Evolutionary conservation across 306 rosid species (phyloP).

Genomic region (Lathyrus sativus): DNA sequence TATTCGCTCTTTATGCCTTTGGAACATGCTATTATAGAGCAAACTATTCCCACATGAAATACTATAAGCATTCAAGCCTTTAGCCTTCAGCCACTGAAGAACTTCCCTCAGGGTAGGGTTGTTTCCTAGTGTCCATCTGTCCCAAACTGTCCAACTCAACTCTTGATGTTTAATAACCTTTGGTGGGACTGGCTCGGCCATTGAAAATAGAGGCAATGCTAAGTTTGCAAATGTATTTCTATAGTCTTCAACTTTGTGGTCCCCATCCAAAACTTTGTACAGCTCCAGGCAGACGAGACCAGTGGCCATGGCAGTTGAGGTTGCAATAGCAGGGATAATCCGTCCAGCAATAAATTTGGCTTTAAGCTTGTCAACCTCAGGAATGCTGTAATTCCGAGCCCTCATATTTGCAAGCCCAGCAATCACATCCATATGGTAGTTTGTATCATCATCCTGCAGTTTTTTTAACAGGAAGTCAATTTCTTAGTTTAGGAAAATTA

Average conservation of each 20-base stretch:
- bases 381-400: slow-evolving; percentile 90
- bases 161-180: slow-evolving; percentile 77
- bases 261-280: slow-evolving; percentile 83
- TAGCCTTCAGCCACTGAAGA: slow-evolving; percentile 68
- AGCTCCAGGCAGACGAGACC: slow-evolving; percentile 94
- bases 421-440: slow-evolving; percentile 89
- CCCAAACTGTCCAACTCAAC: slow-evolving; percentile 97
- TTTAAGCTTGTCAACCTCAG: slow-evolving; percentile 93
- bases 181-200: slow-evolving; percentile 96
- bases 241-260: slow-evolving; percentile 81
- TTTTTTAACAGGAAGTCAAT: slow-evolving; percentile 17
- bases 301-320: slow-evolving; percentile 94
- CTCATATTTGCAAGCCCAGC: slow-evolving; percentile 99
- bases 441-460: slow-evolving; percentile 95
- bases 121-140: slow-evolving; percentile 74
- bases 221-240: slow-evolving; percentile 90
- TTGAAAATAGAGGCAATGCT: slow-evolving; percentile 83
- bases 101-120: slow-evolving; percentile 84
- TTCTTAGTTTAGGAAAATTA: background rate
- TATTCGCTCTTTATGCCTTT: slow-evolving; percentile 74
- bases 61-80: slow-evolving; percentile 80
- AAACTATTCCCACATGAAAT: slow-evolving; percentile 83
- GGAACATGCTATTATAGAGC: slow-evolving; percentile 77
- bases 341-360: slow-evolving; percentile 97
- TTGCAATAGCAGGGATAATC: slow-evolving; percentile 96